These are phyloP conservation scores for Pseudotsuga menziesii DNA, from an alignment of 75 land plant genomes.

Conservation along the genomic window DNA sequence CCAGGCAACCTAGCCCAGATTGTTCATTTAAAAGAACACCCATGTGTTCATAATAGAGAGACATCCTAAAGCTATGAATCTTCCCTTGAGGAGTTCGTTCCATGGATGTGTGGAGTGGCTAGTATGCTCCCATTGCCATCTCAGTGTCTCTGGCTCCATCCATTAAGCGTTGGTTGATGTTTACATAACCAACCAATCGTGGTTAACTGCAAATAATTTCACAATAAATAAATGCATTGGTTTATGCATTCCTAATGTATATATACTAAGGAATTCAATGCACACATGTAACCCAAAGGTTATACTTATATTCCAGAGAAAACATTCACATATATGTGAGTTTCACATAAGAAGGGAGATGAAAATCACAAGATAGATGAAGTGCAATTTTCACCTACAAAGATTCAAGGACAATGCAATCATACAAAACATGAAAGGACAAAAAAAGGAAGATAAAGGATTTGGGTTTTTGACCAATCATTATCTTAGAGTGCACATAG, in stretches of 20 bases:
- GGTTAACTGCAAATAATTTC: conserved; percentile 35
- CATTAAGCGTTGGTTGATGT: conserved; percentile 66
- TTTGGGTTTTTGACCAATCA: conserved; percentile 42
- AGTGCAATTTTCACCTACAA: neutral
- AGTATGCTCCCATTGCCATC: conserved; percentile 69
- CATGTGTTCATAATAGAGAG: conserved; percentile 65
- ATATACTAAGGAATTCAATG: too few species aligned
- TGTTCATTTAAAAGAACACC: conserved; percentile 17
- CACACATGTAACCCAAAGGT: too few species aligned
- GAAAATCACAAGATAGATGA: too few species aligned
- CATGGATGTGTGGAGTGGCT: conserved; percentile 33
- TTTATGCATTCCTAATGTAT: too few species aligned
- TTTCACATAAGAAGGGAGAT: too few species aligned
- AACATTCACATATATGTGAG: too few species aligned
- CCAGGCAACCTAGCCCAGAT: too few species aligned
- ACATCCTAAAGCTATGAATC: conserved; percentile 58
- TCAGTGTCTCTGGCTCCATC: conserved; percentile 62
- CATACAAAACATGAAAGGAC: too few species aligned
- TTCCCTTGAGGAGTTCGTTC: conserved; percentile 34
- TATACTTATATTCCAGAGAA: too few species aligned
- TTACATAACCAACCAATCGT: conserved; percentile 65
- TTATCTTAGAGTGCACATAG: conserved; percentile 56
- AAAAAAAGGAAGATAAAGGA: neutral
- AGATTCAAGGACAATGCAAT: neutral
- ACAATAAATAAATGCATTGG: neutral